Evolutionary conservation across 371 early-diverging fungal species (phyloP), one percentile per base, ranked within the genome.

Genomic region (Furculomyces boomerangus): DNA sequence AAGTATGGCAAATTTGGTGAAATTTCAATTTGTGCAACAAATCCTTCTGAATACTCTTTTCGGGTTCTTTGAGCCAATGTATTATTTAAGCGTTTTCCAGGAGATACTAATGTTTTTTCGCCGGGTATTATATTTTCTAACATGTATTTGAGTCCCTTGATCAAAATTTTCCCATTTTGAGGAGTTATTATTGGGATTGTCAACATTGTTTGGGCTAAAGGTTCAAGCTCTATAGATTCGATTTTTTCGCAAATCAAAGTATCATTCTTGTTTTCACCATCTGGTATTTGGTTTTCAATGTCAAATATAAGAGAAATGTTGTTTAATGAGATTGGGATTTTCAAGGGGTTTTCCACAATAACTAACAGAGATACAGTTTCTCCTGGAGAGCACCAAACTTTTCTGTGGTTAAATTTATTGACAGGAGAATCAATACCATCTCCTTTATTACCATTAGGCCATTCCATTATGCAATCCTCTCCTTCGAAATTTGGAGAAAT

Each of bases 1-100:
- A 92, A 64, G 25, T 87, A 68, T 10, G 96, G 93, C 81, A 90
- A 81, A 1, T 83, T 80, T 0, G 83, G 76, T 0, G 84, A 80
- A 2, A 92, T 85, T 7, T 74, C 52, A n/a, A 93, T 69, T 40
- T 75, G 77, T 20, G 90, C 67, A 14, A 81, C 71, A 31, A 74
- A 65, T 45, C 88, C 88, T 1, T 72, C 71, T n/a, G 80, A 78
- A 64, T 88, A 86, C 2, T 68, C 57, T 22, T 62, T 59, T 0
- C 66, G 66, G 57, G 67, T 66, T 51, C 70, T 72, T 48, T 82
- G 80, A 57, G 76, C 83, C 51, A 70, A 75, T 26, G 86, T 82
- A 25, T 74, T 74, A 59, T 88, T 87, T 14, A 89, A 66, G 22
- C 90, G 80, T 30, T 71, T 71, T 0, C 91, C 90, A 2, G 71